Evolutionary conservation across 495 filamentous ascomycete genomes (phyloP).

Genomic region (Melanomma pulvis-pyrius): DNA sequence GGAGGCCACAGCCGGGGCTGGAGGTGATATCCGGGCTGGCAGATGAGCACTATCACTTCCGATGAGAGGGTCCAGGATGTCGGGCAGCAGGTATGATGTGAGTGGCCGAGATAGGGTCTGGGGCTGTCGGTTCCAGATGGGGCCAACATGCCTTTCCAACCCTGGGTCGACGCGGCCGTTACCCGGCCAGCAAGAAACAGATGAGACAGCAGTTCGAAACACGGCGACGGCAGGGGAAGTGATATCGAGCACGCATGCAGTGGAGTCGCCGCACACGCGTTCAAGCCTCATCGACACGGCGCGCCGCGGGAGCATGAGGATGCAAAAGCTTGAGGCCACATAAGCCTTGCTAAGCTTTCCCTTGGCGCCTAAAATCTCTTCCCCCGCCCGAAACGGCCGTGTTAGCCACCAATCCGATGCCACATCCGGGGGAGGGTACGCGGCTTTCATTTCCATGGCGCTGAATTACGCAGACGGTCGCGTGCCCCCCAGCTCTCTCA

Average conservation of each 20-base stretch:
- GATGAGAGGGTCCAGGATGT: background rate
- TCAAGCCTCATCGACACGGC: background rate
- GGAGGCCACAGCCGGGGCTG: background rate
- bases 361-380: background rate
- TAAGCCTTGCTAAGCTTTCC: constrained; percentile 26
- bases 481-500: background rate
- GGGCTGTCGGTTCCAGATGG: background rate
- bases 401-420: background rate
- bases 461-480: background rate
- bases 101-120: background rate
- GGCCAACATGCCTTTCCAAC: background rate
- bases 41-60: background rate
- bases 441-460: constrained; percentile 6
- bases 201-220: background rate
- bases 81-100: background rate
- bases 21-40: background rate
- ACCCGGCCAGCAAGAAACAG: background rate
- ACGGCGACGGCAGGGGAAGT: background rate
- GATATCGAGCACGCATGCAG: background rate
- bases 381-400: background rate
- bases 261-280: background rate
- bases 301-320: constrained; percentile 4
- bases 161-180: background rate
- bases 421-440: background rate
- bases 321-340: constrained; percentile 11